These are phyloP conservation scores for Saccharum hybrid DNA, from an alignment of 202 grass and related monocot genomes.

Conservation along the genomic window DNA sequence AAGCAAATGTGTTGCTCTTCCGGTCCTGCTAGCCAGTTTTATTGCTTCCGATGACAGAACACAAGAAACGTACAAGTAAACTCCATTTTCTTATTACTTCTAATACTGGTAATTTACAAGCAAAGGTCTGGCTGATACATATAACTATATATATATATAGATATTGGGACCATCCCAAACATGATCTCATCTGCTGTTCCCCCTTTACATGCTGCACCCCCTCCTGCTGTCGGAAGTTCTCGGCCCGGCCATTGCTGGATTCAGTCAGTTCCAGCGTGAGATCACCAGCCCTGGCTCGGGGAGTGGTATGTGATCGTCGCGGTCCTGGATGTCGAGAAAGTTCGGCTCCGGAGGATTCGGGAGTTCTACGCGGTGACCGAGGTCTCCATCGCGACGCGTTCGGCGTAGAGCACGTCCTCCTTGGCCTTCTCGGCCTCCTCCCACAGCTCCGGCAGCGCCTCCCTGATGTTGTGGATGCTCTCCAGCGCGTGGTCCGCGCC, in stretches of 20 bases:
- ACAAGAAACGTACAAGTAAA: constrained; percentile 39
- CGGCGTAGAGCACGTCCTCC: constrained; percentile 69
- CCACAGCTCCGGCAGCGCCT: constrained; percentile 87
- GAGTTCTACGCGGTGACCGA: constrained; percentile 72
- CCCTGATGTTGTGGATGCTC: constrained; percentile 94
- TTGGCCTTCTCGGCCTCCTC: constrained; percentile 73
- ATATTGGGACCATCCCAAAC: constrained; percentile 30
- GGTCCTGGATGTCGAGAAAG: constrained; percentile 4
- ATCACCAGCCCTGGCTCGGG: constrained; percentile 29
- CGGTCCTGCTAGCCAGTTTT: constrained; percentile 3
- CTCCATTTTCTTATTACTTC: constrained; percentile 49
- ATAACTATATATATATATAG: constrained; percentile 27
- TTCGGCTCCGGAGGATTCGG: not conserved
- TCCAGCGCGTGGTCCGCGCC: constrained; percentile 87
- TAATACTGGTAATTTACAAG: constrained; percentile 54
- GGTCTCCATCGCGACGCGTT: constrained; percentile 81
- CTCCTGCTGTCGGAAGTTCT: constrained; percentile 32
- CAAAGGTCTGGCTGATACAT: constrained; percentile 44
- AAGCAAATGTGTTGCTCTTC: constrained; percentile 22
- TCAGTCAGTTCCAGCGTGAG: constrained; percentile 34
- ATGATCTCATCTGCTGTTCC: constrained; percentile 19
- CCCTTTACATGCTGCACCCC: constrained; percentile 34
- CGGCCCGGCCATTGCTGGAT: constrained; percentile 39
- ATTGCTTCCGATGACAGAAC: not conserved
- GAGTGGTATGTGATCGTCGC: not conserved